Percentiles rank a stretch among this genome's conserved stretches.
These are phyloP conservation scores for Saccharomycopsis fodiens DNA, from an alignment of 805 yeast species.

Conservation along the genomic window DNA sequence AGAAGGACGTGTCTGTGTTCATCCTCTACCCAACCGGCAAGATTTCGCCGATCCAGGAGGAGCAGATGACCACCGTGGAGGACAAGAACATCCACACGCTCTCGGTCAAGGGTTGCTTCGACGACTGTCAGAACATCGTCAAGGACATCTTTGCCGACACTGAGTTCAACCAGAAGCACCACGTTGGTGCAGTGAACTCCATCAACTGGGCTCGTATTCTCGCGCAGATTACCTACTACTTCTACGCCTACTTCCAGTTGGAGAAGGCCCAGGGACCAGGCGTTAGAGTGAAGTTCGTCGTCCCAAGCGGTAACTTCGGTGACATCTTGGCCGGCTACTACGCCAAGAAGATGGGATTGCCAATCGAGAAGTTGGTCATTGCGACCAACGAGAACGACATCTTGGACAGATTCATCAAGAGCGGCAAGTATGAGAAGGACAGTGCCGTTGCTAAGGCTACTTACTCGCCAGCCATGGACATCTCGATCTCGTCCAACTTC, in stretches of 20 bases:
- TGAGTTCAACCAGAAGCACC: slow-evolving; percentile 82
- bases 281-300: slow-evolving; percentile 70
- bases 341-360: slow-evolving; percentile 93
- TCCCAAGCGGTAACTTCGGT: slow-evolving; percentile 98
- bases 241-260: slow-evolving; percentile 80
- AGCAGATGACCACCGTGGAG: slow-evolving; percentile 95
- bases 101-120: slow-evolving; percentile 93
- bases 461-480: slow-evolving; percentile 97
- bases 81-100: slow-evolving; percentile 92
- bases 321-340: slow-evolving; percentile 95
- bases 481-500: slow-evolving; percentile 87
- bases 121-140: slow-evolving; percentile 96
- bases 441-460: slow-evolving; percentile 74
- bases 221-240: slow-evolving; percentile 96
- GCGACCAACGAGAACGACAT: slow-evolving; percentile 97
- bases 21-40: slow-evolving; percentile 96
- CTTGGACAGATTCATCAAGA: slow-evolving; percentile 81
- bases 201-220: slow-evolving; percentile 98
- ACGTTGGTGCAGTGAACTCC: slow-evolving; percentile 96
- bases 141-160: slow-evolving; percentile 86
- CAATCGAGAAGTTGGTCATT: slow-evolving; percentile 75
- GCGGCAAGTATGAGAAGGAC: slow-evolving; percentile 77
- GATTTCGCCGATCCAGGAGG: slow-evolving; percentile 95
- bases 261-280: slow-evolving; percentile 31
- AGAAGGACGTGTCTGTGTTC: slow-evolving; percentile 95